Base-by-base conservation (phyloP, 2,329 filamentous ascomycete species). In the Coniochaeta sp. region DNA sequence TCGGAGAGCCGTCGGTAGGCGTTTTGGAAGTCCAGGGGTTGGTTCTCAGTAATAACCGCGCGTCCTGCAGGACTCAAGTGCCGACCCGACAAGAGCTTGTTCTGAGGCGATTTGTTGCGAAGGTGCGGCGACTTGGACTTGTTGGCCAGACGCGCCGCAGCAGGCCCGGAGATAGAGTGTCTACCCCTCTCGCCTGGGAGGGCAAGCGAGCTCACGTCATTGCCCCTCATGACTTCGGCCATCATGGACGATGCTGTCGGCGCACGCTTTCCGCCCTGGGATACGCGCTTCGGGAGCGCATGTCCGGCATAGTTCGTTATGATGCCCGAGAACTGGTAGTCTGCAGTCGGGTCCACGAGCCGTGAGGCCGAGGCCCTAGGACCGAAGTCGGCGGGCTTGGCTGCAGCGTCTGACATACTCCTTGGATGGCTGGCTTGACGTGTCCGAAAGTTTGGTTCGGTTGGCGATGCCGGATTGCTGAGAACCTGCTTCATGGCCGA, bases 1-100 rank as follows among this genome's bases (percentile, higher is more conserved):
- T 93, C 88, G 1, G 89, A 91, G 19, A 92, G 75, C 61, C 85
- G 82, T 57, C 87, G 81, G 69, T 92, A 90, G 4, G 89, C 87
- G 63, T 79, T 88, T 61, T 81, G 84, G 72, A 89, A 83, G 68
- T 92, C 88, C 58, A 91, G 75, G 1, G 83, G 71, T 55, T 82
- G 80, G 12, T 84, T 86, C 59, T 85, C 84, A 47, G 85, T 81
- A 3, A 89, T 78, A 52, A 85, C 65, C 28, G 74, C 69, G 44
- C 71, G 71, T 52, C 71, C 65, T 44, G 72, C 66, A 67, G 79
- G 65, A 72, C 74, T 69, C 68, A 81, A 62, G 65, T 71, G 63
- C 64, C 76, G 61, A 50, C 65, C 65, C 2, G 66, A 58, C n/a
- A 72, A 61, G 44, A 73, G 58, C 30, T 62, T 63, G 64, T 67